Conservation (phyloP, 2,329 filamentous ascomycete species). For the Aspergillus phoenicis region DNA sequence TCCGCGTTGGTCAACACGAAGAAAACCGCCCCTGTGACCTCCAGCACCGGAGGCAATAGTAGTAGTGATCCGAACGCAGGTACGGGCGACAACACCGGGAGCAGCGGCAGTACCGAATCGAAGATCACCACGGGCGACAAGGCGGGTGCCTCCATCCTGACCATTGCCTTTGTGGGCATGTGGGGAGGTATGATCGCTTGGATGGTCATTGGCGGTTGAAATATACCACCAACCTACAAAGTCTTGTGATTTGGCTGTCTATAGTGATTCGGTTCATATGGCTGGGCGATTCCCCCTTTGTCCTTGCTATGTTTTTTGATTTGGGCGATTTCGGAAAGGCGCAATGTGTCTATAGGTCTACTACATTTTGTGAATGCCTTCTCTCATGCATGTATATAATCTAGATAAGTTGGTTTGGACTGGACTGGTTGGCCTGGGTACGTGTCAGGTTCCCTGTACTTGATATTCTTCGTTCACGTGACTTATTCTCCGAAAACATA, state of each 20-base stretch:
- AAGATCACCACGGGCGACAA: constrained; percentile 36
- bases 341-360: neutral
- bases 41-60: constrained; percentile 59
- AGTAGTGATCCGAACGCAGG: constrained; percentile 42
- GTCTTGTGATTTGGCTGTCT: neutral
- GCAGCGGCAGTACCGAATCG: constrained; percentile 7
- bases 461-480: too few relatives aligned
- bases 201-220: constrained; percentile 30
- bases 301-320: neutral
- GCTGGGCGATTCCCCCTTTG: neutral
- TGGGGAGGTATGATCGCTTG: constrained; percentile 35
- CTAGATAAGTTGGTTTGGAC: neutral
- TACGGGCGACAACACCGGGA: constrained; percentile 7
- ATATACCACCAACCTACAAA: neutral
- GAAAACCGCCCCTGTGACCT: constrained; percentile 47
- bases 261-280: neutral
- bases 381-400: neutral
- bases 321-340: neutral
- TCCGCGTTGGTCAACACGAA: constrained; percentile 57
- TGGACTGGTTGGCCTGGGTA: too few relatives aligned
- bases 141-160: constrained; percentile 44
- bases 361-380: neutral
- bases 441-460: too few relatives aligned
- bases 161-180: constrained; percentile 31
- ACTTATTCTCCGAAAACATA: too few relatives aligned